phyloP scores from a whole-genome alignment of 805 yeast species.

The Metschnikowia baotianmanensis region DNA sequence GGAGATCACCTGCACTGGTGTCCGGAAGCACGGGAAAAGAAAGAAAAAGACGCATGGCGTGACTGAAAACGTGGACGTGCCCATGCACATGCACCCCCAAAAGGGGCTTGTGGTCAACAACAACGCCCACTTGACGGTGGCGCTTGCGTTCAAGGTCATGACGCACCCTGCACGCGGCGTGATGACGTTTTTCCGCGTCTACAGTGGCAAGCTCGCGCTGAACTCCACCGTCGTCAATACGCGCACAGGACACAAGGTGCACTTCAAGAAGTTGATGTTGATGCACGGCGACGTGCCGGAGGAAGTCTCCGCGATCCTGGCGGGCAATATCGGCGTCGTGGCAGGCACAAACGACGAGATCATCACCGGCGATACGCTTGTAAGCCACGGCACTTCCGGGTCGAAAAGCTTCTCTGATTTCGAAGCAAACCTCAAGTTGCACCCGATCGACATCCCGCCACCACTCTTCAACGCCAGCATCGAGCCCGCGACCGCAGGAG shows the following conservation, averaged over 20 bases:
- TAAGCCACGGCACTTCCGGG: constrained; percentile 54
- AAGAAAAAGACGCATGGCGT: constrained; percentile 19
- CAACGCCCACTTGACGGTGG: constrained; percentile 62
- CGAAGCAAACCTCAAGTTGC: constrained; percentile 47
- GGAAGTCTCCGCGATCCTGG: constrained; percentile 57
- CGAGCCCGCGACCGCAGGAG: constrained; percentile 83
- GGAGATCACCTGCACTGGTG: constrained; percentile 37
- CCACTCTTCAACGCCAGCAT: constrained; percentile 86
- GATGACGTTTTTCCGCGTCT: constrained; percentile 84
- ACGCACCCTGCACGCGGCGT: constrained; percentile 82
- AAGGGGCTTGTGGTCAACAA: constrained; percentile 53
- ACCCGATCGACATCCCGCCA: constrained; percentile 85
- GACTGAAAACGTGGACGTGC: constrained; percentile 19
- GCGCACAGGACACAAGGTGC: constrained; percentile 62
- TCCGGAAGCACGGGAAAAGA: constrained; percentile 18
- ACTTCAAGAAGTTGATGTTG: constrained; percentile 63
- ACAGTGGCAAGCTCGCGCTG: constrained; percentile 70
- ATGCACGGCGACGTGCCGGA: constrained; percentile 90
- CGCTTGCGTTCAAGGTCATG: constrained; percentile 88
- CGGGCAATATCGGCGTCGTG: constrained; percentile 93
- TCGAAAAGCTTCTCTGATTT: constrained; percentile 38
- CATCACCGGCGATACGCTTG: constrained; percentile 87
- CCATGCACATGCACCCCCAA: constrained; percentile 37
- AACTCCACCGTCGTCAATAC: constrained; percentile 66
- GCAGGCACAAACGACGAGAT: constrained; percentile 66